Conservation (phyloP, 768 basidiomycete species). For the Lyophyllum shimeji region DNA sequence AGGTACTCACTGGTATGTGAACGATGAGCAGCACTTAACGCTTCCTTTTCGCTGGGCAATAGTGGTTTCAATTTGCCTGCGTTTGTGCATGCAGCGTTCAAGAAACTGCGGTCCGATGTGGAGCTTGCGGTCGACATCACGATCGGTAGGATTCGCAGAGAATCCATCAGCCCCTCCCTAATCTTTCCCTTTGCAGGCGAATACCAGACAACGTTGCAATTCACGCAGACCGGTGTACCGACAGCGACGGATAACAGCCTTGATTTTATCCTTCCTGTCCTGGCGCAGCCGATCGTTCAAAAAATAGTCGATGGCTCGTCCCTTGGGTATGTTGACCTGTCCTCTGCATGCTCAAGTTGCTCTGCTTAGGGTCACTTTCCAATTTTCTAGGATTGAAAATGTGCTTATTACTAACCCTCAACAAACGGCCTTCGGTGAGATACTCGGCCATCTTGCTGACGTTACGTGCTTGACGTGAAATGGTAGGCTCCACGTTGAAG, state of each 20-base stretch:
- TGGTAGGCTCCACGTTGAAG: slow-evolving; percentile 46
- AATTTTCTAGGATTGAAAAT: slow-evolving; percentile 45
- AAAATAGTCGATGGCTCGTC: slow-evolving; percentile 59
- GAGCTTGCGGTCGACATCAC: slow-evolving; percentile 50
- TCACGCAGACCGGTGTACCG: slow-evolving; percentile 54
- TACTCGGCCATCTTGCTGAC: background rate
- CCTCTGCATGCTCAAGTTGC: background rate
- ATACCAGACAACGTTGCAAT: slow-evolving; percentile 62
- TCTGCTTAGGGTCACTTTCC: background rate
- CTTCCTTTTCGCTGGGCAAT: background rate
- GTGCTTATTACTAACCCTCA: slow-evolving; percentile 62
- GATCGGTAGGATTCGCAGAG: slow-evolving; percentile 43
- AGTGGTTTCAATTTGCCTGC: slow-evolving; percentile 64
- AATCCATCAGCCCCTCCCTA: background rate
- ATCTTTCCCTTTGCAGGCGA: slow-evolving; percentile 40
- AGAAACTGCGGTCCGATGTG: slow-evolving; percentile 61
- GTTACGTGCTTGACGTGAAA: background rate
- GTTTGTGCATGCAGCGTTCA: slow-evolving; percentile 68
- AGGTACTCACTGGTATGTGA: slow-evolving; percentile 15
- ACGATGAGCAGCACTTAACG: background rate
- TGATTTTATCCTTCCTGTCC: slow-evolving; percentile 62
- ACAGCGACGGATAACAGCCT: slow-evolving; percentile 62
- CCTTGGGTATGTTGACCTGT: slow-evolving; percentile 41
- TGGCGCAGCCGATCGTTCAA: slow-evolving; percentile 76
- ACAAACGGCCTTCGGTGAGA: slow-evolving; percentile 55